Evolutionary conservation across 768 basidiomycete genomes (phyloP).

Genomic region (Suillus luteus): DNA sequence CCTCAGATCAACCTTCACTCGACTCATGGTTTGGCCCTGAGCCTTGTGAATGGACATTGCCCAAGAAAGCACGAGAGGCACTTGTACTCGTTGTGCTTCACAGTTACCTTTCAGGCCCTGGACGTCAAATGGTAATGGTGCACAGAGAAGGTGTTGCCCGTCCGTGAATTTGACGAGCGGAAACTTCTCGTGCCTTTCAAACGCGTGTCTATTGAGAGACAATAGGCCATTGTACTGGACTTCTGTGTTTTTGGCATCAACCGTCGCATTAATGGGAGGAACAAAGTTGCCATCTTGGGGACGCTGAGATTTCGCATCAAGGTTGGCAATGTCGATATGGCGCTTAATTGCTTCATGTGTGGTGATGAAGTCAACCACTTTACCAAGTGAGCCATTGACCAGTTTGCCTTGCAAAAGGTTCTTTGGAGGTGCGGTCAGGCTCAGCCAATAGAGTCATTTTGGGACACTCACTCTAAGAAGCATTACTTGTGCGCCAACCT

Average conservation of each 20-base stretch:
- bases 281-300: conserved; percentile 8
- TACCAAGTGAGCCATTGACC: conserved; percentile 93
- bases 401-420: conserved; percentile 34
- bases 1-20: conserved; percentile 90
- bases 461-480: conserved; percentile 34
- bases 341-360: conserved; percentile 31
- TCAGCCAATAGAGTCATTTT: not conserved
- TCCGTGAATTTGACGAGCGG: conserved; percentile 41
- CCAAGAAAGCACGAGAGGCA: conserved; percentile 90
- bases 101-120: conserved; percentile 34
- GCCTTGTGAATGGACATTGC: conserved; percentile 99
- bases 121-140: conserved; percentile 37
- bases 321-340: conserved; percentile 31
- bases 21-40: conserved; percentile 93
- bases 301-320: conserved; percentile 21
- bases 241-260: conserved; percentile 2
- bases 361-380: conserved; percentile 46
- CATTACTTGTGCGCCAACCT: conserved; percentile 84
- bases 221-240: conserved; percentile 16
- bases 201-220: conserved; percentile 18
- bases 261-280: conserved; percentile 7
- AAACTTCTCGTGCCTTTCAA: conserved; percentile 27
- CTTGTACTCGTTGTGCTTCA: conserved; percentile 46
- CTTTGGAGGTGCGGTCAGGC: conserved; percentile 19
- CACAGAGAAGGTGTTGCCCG: conserved; percentile 29